Percentiles rank a stretch among this genome's conserved stretches.
phyloP scores from a whole-genome alignment of 2,329 filamentous ascomycete genomes.

The Calonectria leucothoes region DNA sequence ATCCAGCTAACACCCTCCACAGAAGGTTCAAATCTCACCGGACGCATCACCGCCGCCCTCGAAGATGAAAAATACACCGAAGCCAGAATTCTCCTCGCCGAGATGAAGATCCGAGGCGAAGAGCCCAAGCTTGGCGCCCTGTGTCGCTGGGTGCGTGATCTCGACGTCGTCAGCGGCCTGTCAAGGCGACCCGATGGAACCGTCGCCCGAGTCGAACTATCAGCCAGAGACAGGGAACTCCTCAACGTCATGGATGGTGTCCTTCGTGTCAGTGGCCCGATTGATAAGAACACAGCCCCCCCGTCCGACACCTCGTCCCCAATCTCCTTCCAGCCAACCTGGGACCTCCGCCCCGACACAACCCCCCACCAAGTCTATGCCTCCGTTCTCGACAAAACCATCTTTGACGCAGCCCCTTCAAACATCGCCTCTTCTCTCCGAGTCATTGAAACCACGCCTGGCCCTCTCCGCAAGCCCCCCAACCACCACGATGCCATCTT shows the following conservation, averaged over 20 bases:
- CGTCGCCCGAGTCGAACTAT: constrained; percentile 49
- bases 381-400: constrained; percentile 69
- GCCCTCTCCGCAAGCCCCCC: constrained; percentile 71
- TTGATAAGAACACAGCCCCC: constrained; percentile 59
- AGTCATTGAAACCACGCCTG: constrained; percentile 71
- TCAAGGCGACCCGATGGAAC: constrained; percentile 64
- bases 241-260: constrained; percentile 73
- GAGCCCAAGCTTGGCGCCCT: constrained; percentile 75
- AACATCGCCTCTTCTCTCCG: constrained; percentile 58
- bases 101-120: constrained; percentile 76
- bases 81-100: constrained; percentile 73
- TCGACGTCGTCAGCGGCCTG: constrained; percentile 76
- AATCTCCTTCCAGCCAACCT: constrained; percentile 69
- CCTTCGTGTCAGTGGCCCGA: constrained; percentile 70
- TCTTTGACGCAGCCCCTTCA: constrained; percentile 55
- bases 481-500: constrained; percentile 76
- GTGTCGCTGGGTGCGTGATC: constrained; percentile 78
- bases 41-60: constrained; percentile 73
- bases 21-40: constrained; percentile 72
- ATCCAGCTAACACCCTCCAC: constrained; percentile 8
- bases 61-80: constrained; percentile 74
- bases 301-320: constrained; percentile 52
- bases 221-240: constrained; percentile 63
- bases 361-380: constrained; percentile 61
- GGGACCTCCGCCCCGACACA: constrained; percentile 65